Base-by-base conservation (phyloP, 139 green algal genomes). In the Pycnococcus provasolii region DNA sequence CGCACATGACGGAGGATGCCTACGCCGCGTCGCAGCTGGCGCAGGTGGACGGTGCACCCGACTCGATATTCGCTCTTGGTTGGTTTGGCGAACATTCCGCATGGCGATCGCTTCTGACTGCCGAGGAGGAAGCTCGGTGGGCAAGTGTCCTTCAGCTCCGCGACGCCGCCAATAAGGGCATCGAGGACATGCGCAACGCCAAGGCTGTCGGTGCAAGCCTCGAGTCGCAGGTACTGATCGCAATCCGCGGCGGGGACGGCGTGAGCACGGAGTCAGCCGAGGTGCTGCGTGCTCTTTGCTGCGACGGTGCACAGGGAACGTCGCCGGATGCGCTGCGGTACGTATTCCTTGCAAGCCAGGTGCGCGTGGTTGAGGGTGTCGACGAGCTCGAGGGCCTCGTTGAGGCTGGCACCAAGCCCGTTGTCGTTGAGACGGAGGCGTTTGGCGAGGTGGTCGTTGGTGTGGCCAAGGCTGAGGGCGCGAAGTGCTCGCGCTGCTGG, bases 1-100 rank as follows among this genome's bases (percentile, higher is more conserved):
- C 93, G 1, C 93, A 99, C 79, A 86, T 96, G 85, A 91, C 90
- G 2, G 94, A 99, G 79, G 93, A 99, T 71, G 90, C 89, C 44
- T 88, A 74, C 53, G 15, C 43, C n/a, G 62, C 41, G 2, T 13
- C 8, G 41, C 59, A 73, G 60, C 7, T 70, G 39, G 63, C 15
- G 15, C 15, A 37, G 68, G 42, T 70, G 47, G 52, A 51, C 13
- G 5, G 47, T 52, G 6, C 55, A 1, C 68, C 51, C 3, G 46
- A 62, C 4, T 85, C 73, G 42, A 84, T 96, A 2, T 97, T 97
- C 71, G 67, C 88, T 63, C 79, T 76, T 2, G 85, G 83, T 6
- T 91, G 85, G 85, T 11, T 55, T 26, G 13, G 50, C 11, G 50
- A 55, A 55, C 11, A 55, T 26, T 55, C 50, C 13, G 50, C 13